These are phyloP conservation scores for Blastobotrys buckinghamii DNA, from an alignment of 1,139 yeast species.

Conservation along the genomic window DNA sequence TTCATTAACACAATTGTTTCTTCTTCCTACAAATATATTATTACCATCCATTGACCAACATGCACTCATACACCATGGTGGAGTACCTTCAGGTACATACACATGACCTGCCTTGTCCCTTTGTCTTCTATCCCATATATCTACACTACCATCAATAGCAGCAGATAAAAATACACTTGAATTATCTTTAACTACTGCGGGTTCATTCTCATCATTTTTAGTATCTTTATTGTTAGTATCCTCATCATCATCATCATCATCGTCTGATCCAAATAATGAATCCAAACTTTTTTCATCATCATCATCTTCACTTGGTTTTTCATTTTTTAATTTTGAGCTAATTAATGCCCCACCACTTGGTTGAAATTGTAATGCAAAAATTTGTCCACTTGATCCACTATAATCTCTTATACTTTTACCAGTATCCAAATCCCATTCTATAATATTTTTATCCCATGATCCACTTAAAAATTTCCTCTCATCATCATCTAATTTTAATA, in stretches of 20 bases:
- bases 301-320: constrained; percentile 18
- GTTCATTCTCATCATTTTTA: constrained; percentile 36
- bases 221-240: constrained; percentile 30
- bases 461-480: constrained; percentile 71
- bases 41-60: constrained; percentile 88
- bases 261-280: constrained; percentile 76
- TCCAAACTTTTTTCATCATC: constrained; percentile 63
- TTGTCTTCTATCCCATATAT: constrained; percentile 76
- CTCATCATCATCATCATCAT: constrained; percentile 40
- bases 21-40: constrained; percentile 72
- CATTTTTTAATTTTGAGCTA: constrained; percentile 24
- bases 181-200: constrained; percentile 31
- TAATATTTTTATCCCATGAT: constrained; percentile 70
- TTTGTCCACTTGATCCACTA: constrained; percentile 59
- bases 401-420: constrained; percentile 51
- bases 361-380: constrained; percentile 71
- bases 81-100: constrained; percentile 59
- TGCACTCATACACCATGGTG: constrained; percentile 88
- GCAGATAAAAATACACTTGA: constrained; percentile 69
- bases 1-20: constrained; percentile 86
- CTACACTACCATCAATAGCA: constrained; percentile 75
- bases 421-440: constrained; percentile 81
- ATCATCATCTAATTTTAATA: constrained; percentile 53
- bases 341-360: constrained; percentile 56
- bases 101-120: constrained; percentile 46